Conservation (phyloP, 1,284 basidiomycete species). For the Ganoderma sinense region DNA sequence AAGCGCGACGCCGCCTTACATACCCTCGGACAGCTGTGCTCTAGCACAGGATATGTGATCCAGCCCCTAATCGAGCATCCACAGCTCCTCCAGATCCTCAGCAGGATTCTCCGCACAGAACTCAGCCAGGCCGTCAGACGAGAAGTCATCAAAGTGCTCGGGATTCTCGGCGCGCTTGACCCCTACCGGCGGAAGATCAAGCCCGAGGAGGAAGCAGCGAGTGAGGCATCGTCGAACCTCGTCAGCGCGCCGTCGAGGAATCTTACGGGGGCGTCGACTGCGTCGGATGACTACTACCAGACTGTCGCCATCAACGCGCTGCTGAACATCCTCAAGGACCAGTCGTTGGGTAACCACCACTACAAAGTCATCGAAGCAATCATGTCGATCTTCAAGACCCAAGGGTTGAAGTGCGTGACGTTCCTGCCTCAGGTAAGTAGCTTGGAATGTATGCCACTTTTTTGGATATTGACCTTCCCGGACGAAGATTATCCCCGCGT, state of each 20-base stretch:
- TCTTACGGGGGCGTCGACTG: conserved; percentile 50
- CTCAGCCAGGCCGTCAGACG: conserved; percentile 79
- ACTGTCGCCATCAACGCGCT: conserved; percentile 94
- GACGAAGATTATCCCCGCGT: conserved; percentile 94
- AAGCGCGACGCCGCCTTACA: conserved; percentile 96
- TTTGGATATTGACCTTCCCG: conserved; percentile 7
- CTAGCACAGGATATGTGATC: conserved; percentile 96
- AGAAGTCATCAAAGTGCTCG: conserved; percentile 94
- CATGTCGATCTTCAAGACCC: conserved; percentile 99
- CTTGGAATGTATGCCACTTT: not conserved
- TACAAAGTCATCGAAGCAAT: conserved; percentile 97
- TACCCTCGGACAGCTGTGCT: conserved; percentile 95
- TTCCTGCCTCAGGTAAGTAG: conserved; percentile 88
- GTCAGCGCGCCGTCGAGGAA: conserved; percentile 56
- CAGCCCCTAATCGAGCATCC: conserved; percentile 92
- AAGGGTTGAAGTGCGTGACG: conserved; percentile 95
- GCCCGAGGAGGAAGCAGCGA: conserved; percentile 79
- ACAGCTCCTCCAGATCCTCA: conserved; percentile 87
- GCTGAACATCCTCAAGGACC: conserved; percentile 89
- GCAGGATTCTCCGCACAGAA: conserved; percentile 89
- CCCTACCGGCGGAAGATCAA: conserved; percentile 93
- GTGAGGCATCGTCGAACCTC: conserved; percentile 72
- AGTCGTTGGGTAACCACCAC: conserved; percentile 86
- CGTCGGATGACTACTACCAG: conserved; percentile 96
- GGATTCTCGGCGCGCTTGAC: conserved; percentile 97